Percentiles rank a stretch among this genome's conserved stretches.
These are phyloP conservation scores for Linum usitatissimum DNA, from an alignment of 345 rosid genomes.

Conservation along the genomic window DNA sequence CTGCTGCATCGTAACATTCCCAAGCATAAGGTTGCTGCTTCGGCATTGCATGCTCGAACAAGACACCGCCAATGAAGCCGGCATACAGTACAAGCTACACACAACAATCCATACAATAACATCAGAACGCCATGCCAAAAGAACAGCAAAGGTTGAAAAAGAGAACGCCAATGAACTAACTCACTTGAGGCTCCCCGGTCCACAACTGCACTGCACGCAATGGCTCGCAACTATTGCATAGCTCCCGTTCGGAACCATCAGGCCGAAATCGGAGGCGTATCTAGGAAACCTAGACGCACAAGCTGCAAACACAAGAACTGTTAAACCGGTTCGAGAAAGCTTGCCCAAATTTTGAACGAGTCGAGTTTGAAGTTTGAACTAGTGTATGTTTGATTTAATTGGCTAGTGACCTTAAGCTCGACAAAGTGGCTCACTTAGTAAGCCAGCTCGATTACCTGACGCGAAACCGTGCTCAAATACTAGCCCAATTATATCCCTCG, in stretches of 20 bases:
- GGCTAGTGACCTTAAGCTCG: too few relatives aligned
- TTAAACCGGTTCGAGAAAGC: too few relatives aligned
- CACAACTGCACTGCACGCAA: constrained; percentile 94
- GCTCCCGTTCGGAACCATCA: constrained; percentile 84
- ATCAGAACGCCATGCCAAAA: constrained; percentile 7
- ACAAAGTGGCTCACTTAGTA: too few relatives aligned
- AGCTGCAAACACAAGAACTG: constrained; percentile 38
- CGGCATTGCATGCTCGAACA: constrained; percentile 93
- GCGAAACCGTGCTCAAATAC: too few relatives aligned
- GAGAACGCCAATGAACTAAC: constrained; percentile 2
- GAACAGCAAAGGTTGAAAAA: constrained; percentile 1
- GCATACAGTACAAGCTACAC: constrained; percentile 76
- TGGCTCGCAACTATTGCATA: constrained; percentile 88
- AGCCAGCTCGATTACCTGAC: too few relatives aligned
- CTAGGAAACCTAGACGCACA: constrained; percentile 83
- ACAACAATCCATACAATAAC: constrained; percentile 10
- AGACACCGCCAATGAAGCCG: constrained; percentile 78
- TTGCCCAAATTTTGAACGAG: too few relatives aligned
- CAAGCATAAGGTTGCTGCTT: constrained; percentile 76
- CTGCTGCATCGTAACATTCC: constrained; percentile 56
- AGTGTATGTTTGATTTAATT: too few relatives aligned
- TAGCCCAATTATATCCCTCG: too few relatives aligned
- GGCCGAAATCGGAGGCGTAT: constrained; percentile 59
- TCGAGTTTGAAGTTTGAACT: too few relatives aligned
- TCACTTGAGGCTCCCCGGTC: constrained; percentile 77